Evolutionary conservation across 108 stramenopile genomes (phyloP), one percentile per base, ranked within the genome.

Genomic region (Cyclotella atomus): DNA sequence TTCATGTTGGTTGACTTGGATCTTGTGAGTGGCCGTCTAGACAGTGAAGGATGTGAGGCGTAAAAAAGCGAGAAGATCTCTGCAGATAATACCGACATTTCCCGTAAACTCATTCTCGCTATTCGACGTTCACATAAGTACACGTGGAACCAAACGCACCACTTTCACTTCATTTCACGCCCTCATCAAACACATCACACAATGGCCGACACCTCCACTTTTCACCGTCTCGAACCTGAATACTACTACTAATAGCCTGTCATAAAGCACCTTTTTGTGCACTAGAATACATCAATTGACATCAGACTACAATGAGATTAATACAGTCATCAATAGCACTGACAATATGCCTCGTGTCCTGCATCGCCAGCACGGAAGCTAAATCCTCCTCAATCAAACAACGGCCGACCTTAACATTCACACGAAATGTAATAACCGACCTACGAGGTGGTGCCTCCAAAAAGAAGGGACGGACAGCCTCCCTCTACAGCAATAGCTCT

Each of bases 381-480:
- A 61, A 41, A 23, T 16, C 21, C 35, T 49, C 3, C 5, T 3
- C 64, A 49, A 29, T 15, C 19, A 25, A 28, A 47, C 32, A 2
- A n/a, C 64, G 47, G 47, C 64, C 29, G 29, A 44, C 14, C 44
- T 50, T 49, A 19, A 2, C 64, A 65, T 29, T 65, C 64, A 65
- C 47, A 65, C 8, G 20, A 49, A 46, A 55, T 50, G n/a, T 34
- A 20, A 32, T 73, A 34, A 33, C 66, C 6, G 61, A 80, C 43
- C 14, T 80, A 38, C 71, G 79, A 34, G 79, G 79, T 29, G 79
- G 79, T 12, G 79, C 72, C 17, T 72, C 60, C 34, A 65, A 69
- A 47, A 70, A 78, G 47, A 66, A 57, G 61, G 77, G 82, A 10
- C 35, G 67, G 35, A 83, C 71, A 25, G 76, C 82, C 16, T 78